These are phyloP conservation scores for Parathielavia hyrcaniae DNA, from an alignment of 495 filamentous ascomycete genomes.

Conservation along the genomic window DNA sequence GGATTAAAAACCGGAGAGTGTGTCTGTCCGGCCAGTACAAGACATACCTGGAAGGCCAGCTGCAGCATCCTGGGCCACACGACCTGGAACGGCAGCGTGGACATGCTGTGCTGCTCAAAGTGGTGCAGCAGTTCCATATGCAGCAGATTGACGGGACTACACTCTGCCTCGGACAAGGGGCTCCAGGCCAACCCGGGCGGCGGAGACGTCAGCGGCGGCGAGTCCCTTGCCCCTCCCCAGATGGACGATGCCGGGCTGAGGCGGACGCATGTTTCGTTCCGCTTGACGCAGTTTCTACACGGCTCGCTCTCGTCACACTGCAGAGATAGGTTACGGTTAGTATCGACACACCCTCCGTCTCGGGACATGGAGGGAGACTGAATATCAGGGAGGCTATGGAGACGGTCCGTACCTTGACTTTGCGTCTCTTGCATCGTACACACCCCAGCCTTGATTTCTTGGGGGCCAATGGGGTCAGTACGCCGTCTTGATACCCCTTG, in stretches of 20 bases:
- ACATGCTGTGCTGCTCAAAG: constrained; percentile 23
- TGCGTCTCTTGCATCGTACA: constrained; percentile 25
- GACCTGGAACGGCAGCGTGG: constrained; percentile 24
- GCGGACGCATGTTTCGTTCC: constrained; percentile 24
- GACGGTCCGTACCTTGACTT: constrained; percentile 23
- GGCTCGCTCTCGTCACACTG: constrained; percentile 27
- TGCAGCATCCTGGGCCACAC: constrained; percentile 28
- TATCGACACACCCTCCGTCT: constrained; percentile 1
- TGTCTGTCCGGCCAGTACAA: not conserved
- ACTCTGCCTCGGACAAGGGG: constrained; percentile 7
- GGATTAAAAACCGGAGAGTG: not conserved
- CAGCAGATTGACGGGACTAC: constrained; percentile 23
- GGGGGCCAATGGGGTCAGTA: not conserved
- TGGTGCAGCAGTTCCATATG: constrained; percentile 31
- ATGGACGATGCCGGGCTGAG: not conserved
- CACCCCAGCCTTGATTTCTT: constrained; percentile 27
- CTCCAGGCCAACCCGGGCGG: constrained; percentile 9
- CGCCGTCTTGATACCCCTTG: not conserved
- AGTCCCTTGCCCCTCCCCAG: not conserved
- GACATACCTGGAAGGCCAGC: constrained; percentile 21
- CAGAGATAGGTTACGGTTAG: not conserved
- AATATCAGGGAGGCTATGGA: not conserved
- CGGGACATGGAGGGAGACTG: too few species aligned
- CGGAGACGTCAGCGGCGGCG: constrained; percentile 5
- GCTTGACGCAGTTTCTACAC: constrained; percentile 28